phyloP scores from a whole-genome alignment of 2,329 filamentous ascomycete species.

The Colletotrichum australisinense region DNA sequence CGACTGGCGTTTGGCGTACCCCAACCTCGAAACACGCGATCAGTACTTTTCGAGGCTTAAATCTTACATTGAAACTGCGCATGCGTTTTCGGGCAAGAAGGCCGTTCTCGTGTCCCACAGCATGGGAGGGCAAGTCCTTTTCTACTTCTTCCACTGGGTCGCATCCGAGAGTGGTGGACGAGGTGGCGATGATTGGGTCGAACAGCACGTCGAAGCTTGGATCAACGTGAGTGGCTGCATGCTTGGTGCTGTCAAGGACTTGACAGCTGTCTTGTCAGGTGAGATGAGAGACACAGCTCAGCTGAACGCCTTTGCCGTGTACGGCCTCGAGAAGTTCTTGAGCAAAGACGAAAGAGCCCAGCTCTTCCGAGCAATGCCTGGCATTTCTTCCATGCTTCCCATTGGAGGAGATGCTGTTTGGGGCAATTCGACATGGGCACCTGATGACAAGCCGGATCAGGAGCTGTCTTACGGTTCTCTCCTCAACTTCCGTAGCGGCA shows the following conservation, averaged over 20 bases:
- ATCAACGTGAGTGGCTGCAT: slow-evolving; percentile 99
- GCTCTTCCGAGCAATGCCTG: slow-evolving; percentile 96
- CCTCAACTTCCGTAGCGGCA: slow-evolving; percentile 80
- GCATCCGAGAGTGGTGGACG: slow-evolving; percentile 81
- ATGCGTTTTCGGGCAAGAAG: slow-evolving; percentile 80
- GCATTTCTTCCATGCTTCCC: slow-evolving; percentile 95
- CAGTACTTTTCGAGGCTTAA: slow-evolving; percentile 95
- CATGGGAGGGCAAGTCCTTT: slow-evolving; percentile 96
- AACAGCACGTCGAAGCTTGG: slow-evolving; percentile 90
- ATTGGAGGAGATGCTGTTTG: slow-evolving; percentile 95
- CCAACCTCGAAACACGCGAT: slow-evolving; percentile 89
- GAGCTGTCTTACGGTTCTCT: slow-evolving; percentile 82
- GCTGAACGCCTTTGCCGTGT: slow-evolving; percentile 95
- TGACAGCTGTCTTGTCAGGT: slow-evolving; percentile 90
- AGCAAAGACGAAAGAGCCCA: slow-evolving; percentile 91
- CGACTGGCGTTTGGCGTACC: slow-evolving; percentile 93
- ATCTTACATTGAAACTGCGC: slow-evolving; percentile 87
- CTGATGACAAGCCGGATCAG: slow-evolving; percentile 84
- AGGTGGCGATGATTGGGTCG: slow-evolving; percentile 90
- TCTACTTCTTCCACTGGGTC: slow-evolving; percentile 83
- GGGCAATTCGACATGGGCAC: slow-evolving; percentile 89
- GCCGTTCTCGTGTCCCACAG: slow-evolving; percentile 91
- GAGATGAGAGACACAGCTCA: slow-evolving; percentile 99
- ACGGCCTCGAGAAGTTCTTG: slow-evolving; percentile 95
- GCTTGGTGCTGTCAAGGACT: slow-evolving; percentile 91